Percentiles rank a stretch among this genome's conserved stretches.
These are phyloP conservation scores for Elsinoe arachidis DNA, from an alignment of 2,329 filamentous ascomycete genomes.

Conservation along the genomic window DNA sequence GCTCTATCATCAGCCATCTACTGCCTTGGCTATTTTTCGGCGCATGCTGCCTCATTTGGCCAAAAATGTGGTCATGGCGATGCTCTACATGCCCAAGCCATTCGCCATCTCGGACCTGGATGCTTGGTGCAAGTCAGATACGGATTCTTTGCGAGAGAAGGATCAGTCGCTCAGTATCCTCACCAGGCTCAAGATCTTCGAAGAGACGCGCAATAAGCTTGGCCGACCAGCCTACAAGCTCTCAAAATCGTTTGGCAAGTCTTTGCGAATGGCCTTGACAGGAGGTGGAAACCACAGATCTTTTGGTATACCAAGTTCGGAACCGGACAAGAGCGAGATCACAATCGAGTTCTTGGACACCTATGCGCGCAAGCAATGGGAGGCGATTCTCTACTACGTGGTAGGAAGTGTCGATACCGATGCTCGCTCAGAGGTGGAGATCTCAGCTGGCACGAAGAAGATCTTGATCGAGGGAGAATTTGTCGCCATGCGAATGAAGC, in stretches of 20 bases:
- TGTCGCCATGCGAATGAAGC: slow-evolving; percentile 49
- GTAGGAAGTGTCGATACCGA: slow-evolving; percentile 63
- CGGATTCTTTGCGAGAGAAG: slow-evolving; percentile 21
- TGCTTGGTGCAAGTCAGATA: slow-evolving; percentile 66
- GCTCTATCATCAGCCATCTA: slow-evolving; percentile 92
- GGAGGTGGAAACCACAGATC: slow-evolving; percentile 78
- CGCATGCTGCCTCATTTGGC: slow-evolving; percentile 93
- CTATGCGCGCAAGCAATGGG: slow-evolving; percentile 85
- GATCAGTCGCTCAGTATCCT: slow-evolving; percentile 78
- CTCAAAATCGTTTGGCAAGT: slow-evolving; percentile 71
- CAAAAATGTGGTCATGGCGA: slow-evolving; percentile 90
- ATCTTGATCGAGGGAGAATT: slow-evolving; percentile 73
- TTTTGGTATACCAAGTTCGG: slow-evolving; percentile 75
- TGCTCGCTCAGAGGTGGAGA: slow-evolving; percentile 36
- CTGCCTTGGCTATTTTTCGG: slow-evolving; percentile 87
- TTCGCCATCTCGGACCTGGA: slow-evolving; percentile 75
- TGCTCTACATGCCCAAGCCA: slow-evolving; percentile 81
- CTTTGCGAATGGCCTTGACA: slow-evolving; percentile 76
- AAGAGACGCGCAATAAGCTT: slow-evolving; percentile 45
- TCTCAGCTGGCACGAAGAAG: slow-evolving; percentile 67
- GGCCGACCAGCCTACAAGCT: slow-evolving; percentile 66
- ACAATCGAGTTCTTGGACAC: slow-evolving; percentile 68
- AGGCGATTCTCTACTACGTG: slow-evolving; percentile 91
- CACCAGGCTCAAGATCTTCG: slow-evolving; percentile 74
- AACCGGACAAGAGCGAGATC: slow-evolving; percentile 54